These are phyloP conservation scores for Fraxinus nigra DNA, from an alignment of 305 asterid species.

Conservation along the genomic window DNA sequence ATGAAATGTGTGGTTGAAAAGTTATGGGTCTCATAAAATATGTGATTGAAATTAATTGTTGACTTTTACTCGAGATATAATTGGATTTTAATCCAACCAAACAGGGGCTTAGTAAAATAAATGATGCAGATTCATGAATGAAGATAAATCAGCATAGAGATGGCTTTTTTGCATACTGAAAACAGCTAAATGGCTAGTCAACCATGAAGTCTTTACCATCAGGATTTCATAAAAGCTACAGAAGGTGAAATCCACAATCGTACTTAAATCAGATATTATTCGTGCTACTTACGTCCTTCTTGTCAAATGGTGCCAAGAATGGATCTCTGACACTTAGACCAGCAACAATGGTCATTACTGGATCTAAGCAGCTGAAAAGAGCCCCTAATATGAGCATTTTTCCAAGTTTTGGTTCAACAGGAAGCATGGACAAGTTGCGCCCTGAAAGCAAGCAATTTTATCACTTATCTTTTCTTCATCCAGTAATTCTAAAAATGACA, in stretches of 20 bases:
- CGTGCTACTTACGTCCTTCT: slow-evolving; percentile 74
- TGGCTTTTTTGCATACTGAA: slow-evolving; percentile 1
- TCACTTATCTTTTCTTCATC: slow-evolving; percentile 13
- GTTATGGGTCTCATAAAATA: not conserved
- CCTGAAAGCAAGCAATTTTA: slow-evolving; percentile 51
- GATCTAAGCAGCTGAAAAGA: slow-evolving; percentile 79
- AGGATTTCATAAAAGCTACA: slow-evolving; percentile 6
- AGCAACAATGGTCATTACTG: slow-evolving; percentile 89
- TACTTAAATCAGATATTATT: not conserved
- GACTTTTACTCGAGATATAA: not conserved
- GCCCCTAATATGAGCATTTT: slow-evolving; percentile 87
- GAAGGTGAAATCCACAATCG: slow-evolving; percentile 17
- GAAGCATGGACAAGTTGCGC: slow-evolving; percentile 76
- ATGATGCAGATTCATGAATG: not conserved
- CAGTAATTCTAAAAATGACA: not conserved
- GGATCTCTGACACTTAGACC: slow-evolving; percentile 90
- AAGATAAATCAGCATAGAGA: slow-evolving; percentile 7
- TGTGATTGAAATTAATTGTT: not conserved
- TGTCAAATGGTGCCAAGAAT: slow-evolving; percentile 90
- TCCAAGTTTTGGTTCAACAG: slow-evolving; percentile 97
- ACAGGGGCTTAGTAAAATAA: not conserved
- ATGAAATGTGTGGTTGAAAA: not conserved
- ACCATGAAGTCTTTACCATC: slow-evolving; percentile 10
- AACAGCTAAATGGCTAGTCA: slow-evolving; percentile 3
- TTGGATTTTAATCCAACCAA: not conserved